phyloP scores from a whole-genome alignment of 257 asterid genomes.

The Solanum appendiculatum region DNA sequence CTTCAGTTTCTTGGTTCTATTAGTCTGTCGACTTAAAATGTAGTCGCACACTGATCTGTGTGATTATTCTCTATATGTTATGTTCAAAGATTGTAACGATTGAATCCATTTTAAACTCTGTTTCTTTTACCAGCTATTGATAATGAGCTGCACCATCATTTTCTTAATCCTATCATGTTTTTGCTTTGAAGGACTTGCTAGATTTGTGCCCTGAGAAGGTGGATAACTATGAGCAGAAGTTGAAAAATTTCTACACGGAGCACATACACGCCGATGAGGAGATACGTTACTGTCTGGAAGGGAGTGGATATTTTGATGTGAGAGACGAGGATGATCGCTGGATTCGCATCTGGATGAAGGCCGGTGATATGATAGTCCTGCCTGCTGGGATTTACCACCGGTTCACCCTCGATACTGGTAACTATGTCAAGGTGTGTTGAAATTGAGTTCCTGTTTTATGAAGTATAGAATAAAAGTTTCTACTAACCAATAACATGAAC shows the following conservation, averaged over 20 bases:
- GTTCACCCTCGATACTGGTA: constrained; percentile 58
- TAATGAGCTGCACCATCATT: neutral
- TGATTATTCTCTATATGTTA: neutral
- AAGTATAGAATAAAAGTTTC: neutral
- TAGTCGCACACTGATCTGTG: neutral
- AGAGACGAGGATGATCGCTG: constrained; percentile 63
- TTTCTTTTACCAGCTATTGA: neutral
- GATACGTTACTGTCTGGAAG: constrained; percentile 71
- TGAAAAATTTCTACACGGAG: constrained; percentile 71
- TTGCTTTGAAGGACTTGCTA: constrained; percentile 51
- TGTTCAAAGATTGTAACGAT: neutral
- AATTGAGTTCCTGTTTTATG: neutral
- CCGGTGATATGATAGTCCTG: constrained; percentile 68
- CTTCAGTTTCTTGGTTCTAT: neutral
- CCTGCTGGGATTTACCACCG: constrained; percentile 93
- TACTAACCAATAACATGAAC: neutral
- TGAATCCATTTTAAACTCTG: neutral
- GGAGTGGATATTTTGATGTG: constrained; percentile 76
- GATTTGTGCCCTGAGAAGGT: constrained; percentile 81
- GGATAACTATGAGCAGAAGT: constrained; percentile 64
- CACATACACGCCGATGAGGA: constrained; percentile 82
- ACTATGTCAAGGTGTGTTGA: constrained; percentile 56
- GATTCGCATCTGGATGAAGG: constrained; percentile 70
- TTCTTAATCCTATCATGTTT: neutral
- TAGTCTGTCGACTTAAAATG: neutral